Evolutionary conservation across 148 eudicot species (phyloP).

Genomic region (Persicaria tinctoria): DNA sequence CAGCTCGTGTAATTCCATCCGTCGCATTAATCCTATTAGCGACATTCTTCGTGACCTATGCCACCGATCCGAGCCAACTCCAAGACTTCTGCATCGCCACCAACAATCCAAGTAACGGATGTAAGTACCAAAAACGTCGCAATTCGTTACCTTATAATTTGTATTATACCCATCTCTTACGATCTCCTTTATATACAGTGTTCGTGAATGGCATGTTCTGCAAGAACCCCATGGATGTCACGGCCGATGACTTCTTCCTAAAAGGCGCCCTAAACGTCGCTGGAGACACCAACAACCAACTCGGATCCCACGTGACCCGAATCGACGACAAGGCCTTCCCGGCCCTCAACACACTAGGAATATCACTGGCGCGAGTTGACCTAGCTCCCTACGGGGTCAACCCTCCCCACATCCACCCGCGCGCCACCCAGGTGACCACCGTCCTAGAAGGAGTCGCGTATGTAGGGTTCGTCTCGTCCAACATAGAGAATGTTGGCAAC

Average conservation of each 20-base stretch:
- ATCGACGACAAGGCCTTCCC: neutral
- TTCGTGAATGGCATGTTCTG: constrained; percentile 17
- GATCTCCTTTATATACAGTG: neutral
- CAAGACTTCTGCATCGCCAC: neutral
- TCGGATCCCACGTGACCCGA: constrained; percentile 15
- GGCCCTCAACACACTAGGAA: constrained; percentile 14
- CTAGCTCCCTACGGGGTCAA: neutral
- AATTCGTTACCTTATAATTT: too few relatives aligned
- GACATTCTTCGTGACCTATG: neutral
- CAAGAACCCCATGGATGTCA: constrained; percentile 14
- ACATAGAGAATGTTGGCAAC: neutral
- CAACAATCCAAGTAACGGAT: neutral
- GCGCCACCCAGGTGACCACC: constrained; percentile 13
- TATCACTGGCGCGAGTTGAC: constrained; percentile 4
- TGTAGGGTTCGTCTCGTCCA: constrained; percentile 16
- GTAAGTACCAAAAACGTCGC: neutral
- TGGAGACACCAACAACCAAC: constrained; percentile 13
- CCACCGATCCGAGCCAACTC: constrained; percentile 2
- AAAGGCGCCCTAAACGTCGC: neutral
- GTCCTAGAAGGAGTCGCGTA: constrained; percentile 18
- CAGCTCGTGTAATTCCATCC: neutral
- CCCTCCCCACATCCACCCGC: constrained; percentile 10
- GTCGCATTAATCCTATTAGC: neutral
- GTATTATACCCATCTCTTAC: too few relatives aligned
- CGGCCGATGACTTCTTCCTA: constrained; percentile 13